Evolutionary conservation across 1,284 basidiomycete species (phyloP), one percentile per base, ranked within the genome.

Genomic region (Tilletia setariae): DNA sequence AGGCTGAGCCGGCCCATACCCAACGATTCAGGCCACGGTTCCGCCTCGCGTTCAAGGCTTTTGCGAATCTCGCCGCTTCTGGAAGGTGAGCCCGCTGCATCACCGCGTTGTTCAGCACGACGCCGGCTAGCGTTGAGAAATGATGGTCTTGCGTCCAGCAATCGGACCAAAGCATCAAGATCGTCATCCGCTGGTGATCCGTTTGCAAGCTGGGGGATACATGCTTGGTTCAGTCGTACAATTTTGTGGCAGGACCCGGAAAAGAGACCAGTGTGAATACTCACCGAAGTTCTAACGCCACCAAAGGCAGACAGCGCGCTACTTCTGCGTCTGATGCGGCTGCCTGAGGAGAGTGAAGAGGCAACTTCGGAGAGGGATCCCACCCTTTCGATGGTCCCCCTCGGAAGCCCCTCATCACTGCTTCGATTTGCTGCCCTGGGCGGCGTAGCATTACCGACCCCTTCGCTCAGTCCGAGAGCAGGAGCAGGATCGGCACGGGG

Each of bases 101-200:
- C 56, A 70, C 68, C 64, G 68, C 56, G 13, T 71, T 69, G 64
- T 43, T n/a, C 53, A 6, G 2, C 35, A 63, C 35, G 40, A 15
- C 28, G 25, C 43, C 11, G n/a, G 8, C 30, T 30, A 16, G 21
- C 21, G 11, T 9, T 53, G 43, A 28, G 25, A 25, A 76, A 70
- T 2, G 69, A 65, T 1, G 73, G 72, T 47, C 71, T 63, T 13
- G 72, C 71, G 47, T 77, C 74, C 42, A 78, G 49, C 63, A 78
- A 69, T 7, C 74, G 69, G 8, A 71, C 72, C 2, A 78, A 69
- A 46, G 76, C 77, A 49, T 74, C 75, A 56, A 78, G 68, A 49
- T 77, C 77, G 16, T 77, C 76, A 6, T 78, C 77, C 2, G 51
- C 67, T 1, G 72, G 67, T 2, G 65, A 53, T 0, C 28, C 56